Percentiles rank a stretch among this genome's conserved stretches.
phyloP scores from a whole-genome alignment of 371 early-diverging fungal genomes.

The Phascolomyces articulosus region DNA sequence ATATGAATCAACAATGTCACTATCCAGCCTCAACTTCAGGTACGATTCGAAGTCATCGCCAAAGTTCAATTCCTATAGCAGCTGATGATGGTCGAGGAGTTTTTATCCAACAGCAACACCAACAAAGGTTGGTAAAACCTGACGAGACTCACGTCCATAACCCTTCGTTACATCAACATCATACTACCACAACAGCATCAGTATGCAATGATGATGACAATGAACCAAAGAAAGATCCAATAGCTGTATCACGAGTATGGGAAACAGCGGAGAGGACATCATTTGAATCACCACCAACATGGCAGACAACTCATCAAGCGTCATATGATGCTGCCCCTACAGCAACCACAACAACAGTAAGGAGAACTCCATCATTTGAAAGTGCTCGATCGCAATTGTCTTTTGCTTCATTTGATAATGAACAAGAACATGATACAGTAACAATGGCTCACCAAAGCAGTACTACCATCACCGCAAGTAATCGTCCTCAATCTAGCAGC shows the following conservation, averaged over 20 bases:
- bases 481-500: not conserved
- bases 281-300: not conserved
- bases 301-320: not conserved
- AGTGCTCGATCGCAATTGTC: not conserved
- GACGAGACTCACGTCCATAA: too few relatives aligned
- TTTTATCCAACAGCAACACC: too few relatives aligned
- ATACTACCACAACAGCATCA: too few relatives aligned
- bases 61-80: too few relatives aligned
- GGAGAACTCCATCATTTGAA: not conserved
- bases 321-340: not conserved
- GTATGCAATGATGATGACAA: too few relatives aligned
- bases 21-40: too few relatives aligned
- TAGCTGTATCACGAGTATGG: not conserved
- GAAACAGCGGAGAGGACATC: not conserved
- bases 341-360: too few relatives aligned
- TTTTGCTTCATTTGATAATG: not conserved
- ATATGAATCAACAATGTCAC: too few relatives aligned
- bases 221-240: not conserved
- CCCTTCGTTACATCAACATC: too few relatives aligned
- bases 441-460: not conserved
- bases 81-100: too few relatives aligned
- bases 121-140: too few relatives aligned
- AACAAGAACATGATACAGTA: not conserved
- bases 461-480: not conserved
- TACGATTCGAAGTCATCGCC: too few relatives aligned